phyloP scores from a whole-genome alignment of 495 filamentous ascomycete species.

The Penicillium lividum region DNA sequence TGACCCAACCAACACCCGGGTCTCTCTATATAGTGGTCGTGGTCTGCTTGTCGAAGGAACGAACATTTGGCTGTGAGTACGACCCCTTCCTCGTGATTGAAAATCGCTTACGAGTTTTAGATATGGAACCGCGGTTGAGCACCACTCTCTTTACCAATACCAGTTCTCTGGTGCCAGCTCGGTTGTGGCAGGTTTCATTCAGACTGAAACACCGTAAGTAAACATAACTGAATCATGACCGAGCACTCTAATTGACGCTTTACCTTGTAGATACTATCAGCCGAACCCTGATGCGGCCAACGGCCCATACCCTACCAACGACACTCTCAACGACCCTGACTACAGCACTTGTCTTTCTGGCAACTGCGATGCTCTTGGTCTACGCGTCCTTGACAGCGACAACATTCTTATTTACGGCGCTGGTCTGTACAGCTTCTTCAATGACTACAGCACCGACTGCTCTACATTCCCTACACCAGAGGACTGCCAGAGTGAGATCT shows the following conservation, averaged over 20 bases:
- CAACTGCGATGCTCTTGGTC: constrained; percentile 65
- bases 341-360: constrained; percentile 51
- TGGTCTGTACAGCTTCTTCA: constrained; percentile 78
- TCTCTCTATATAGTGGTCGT: constrained; percentile 69
- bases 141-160: constrained; percentile 80
- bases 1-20: constrained; percentile 52
- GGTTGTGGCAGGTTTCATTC: constrained; percentile 73
- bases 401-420: constrained; percentile 67
- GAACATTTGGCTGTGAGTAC: constrained; percentile 57
- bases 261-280: constrained; percentile 54
- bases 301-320: constrained; percentile 52
- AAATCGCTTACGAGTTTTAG: constrained; percentile 24
- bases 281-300: constrained; percentile 61
- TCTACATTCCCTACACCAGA: constrained; percentile 47
- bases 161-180: constrained; percentile 69
- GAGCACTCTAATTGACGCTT: neutral
- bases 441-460: constrained; percentile 52
- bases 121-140: constrained; percentile 73
- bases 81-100: neutral
- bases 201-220: constrained; percentile 73
- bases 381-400: constrained; percentile 60
- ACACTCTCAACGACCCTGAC: constrained; percentile 58
- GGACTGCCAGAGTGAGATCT: constrained; percentile 62
- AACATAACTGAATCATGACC: neutral
- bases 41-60: constrained; percentile 62